Evolutionary conservation across 139 green algal genomes (phyloP).

Genomic region (Chlorella sp.): DNA sequence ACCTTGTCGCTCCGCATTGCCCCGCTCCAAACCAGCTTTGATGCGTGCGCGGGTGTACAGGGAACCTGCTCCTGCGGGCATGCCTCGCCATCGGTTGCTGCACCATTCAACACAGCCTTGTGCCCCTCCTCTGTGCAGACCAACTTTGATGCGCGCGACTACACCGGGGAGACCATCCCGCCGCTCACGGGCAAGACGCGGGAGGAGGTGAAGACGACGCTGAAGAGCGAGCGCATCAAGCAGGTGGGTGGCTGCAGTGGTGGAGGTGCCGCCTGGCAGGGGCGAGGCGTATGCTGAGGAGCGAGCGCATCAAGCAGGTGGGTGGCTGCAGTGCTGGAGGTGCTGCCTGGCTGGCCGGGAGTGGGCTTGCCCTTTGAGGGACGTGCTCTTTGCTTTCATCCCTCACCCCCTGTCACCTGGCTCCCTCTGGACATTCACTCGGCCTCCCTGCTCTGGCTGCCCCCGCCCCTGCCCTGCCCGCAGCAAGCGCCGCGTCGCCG

Average conservation of each 20-base stretch:
- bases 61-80: no score
- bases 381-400: no score
- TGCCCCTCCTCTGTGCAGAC: slow-evolving; percentile 15
- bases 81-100: no score
- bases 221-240: slow-evolving; percentile 82
- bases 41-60: no score
- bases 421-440: no score
- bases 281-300: slow-evolving; percentile 81
- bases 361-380: no score
- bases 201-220: slow-evolving; percentile 78
- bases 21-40: no score
- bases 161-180: slow-evolving; percentile 49
- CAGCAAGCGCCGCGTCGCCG: slow-evolving; percentile 58
- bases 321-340: not conserved
- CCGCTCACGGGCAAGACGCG: slow-evolving; percentile 67
- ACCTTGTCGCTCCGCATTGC: no score
- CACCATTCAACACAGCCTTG: no score
- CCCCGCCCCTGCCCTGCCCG: not conserved
- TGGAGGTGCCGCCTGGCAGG: no score
- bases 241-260: not conserved
- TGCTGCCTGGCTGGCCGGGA: no score
- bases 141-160: slow-evolving; percentile 53
- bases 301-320: slow-evolving; percentile 69
- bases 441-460: not conserved
- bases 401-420: no score